phyloP scores from a whole-genome alignment of 495 filamentous ascomycete genomes.

The Penicillium mononematosum region DNA sequence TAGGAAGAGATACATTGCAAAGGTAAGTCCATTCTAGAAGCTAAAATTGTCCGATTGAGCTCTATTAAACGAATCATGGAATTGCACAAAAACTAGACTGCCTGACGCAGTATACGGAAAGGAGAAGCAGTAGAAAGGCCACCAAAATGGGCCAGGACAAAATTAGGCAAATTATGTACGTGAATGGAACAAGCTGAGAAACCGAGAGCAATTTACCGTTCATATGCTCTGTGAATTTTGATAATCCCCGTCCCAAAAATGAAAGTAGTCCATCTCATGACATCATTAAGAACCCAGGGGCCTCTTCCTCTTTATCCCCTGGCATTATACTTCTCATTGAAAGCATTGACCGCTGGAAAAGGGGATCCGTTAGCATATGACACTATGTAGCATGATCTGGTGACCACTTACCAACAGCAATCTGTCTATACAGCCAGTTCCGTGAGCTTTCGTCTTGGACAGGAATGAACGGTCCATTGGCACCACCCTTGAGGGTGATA shows the following conservation, averaged over 20 bases:
- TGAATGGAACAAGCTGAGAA: neutral
- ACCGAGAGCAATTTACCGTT: neutral
- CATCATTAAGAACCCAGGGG: conserved; percentile 23
- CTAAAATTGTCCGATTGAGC: neutral
- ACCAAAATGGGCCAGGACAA: neutral
- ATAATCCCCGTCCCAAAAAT: conserved; percentile 10
- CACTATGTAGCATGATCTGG: neutral
- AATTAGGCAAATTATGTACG: conserved; percentile 13
- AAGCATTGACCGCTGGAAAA: conserved; percentile 60
- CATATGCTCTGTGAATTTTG: conserved; percentile 8
- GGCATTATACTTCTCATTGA: conserved; percentile 69
- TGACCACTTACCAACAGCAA: conserved; percentile 53
- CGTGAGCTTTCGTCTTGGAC: conserved; percentile 83
- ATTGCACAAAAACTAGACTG: neutral
- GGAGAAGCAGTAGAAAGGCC: neutral
- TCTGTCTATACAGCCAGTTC: conserved; percentile 81
- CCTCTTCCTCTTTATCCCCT: conserved; percentile 43
- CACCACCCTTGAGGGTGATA: conserved; percentile 80
- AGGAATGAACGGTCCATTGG: conserved; percentile 92
- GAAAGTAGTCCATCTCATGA: conserved; percentile 25
- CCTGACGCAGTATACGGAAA: neutral
- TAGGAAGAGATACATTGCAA: neutral
- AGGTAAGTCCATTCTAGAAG: neutral
- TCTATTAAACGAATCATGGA: conserved; percentile 2
- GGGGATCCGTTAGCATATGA: conserved; percentile 17